Evolutionary conservation across 2,329 filamentous ascomycete species (phyloP), one percentile per base, ranked within the genome.

Genomic region (Parasarocladium wereldwijsianum): DNA sequence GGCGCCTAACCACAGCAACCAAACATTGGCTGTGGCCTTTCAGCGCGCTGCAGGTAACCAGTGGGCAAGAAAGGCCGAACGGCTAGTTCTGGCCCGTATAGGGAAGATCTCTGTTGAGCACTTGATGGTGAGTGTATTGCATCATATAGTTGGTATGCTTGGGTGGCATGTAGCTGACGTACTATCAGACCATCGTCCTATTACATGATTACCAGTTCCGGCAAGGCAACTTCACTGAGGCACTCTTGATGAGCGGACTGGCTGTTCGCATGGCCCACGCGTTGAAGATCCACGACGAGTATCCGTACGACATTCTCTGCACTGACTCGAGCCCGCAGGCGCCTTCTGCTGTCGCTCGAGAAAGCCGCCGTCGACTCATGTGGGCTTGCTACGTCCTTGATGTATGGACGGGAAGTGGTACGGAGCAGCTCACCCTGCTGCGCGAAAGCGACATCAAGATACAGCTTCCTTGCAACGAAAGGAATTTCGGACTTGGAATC

Each of bases 321-420:
- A 44, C 51, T 20, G 48, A 54, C 14, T 33, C 38, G 23, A 43
- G 46, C 22, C 40, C 43, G 3, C 38, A 36, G 2, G 40, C 32
- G 8, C 51, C 51, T 1, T 54, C 53, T 0, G 49, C 54, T 1
- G 51, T 54, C 5, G 45, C 52, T 24, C 45, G 52, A 13, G 54
- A 57, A 34, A 52, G 51, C 14, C 50, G 53, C 1, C 41, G 54
- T 9, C 48, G 54, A 9, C 46, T 57, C 7, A 57, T 57, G 54
- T 57, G 54, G 54, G 53, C 54, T 8, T 57, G 53, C 35, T 57
- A 57, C 28, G 51, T 55, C 10, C 43, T 57, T 12, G 54, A 57
- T 34, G 52, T 53, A 3, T 56, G 52, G 51, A 51, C 53, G 2
- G 51, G 53, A 14, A 54, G 48, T 28, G 53, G 53, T 25, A 46